Conservation (phyloP, 768 basidiomycete genomes). For the Glaciozyma martinii region DNA sequence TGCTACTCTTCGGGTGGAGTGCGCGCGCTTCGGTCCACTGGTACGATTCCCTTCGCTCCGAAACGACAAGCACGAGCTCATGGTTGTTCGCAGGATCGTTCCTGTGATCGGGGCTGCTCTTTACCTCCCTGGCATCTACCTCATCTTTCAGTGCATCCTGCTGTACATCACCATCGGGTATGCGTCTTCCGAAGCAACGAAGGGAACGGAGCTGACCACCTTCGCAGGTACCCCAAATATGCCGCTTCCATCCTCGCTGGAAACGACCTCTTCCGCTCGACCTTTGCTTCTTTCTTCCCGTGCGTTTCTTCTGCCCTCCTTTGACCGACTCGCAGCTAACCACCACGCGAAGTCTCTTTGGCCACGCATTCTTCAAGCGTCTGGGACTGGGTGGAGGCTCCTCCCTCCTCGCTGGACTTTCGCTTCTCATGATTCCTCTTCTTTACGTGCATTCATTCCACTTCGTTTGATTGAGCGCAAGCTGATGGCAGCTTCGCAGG, state of each 20-base stretch:
- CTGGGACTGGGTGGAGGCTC: conserved; percentile 39
- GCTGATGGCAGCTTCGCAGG: no score
- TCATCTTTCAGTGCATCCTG: conserved; percentile 13
- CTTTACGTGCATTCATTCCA: conserved; percentile 23
- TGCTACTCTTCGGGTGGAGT: conserved; percentile 35
- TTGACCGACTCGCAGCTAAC: no score
- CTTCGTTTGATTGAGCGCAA: no score
- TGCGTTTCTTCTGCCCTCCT: conserved; percentile 16
- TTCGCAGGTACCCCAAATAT: conserved; percentile 34
- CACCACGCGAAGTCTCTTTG: conserved; percentile 28
- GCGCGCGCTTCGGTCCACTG: conserved; percentile 29
- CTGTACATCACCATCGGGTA: conserved; percentile 7
- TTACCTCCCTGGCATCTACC: conserved; percentile 23
- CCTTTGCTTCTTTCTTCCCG: conserved; percentile 32
- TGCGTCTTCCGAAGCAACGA: background rate
- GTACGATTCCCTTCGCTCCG: conserved; percentile 27
- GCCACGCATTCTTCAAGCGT: conserved; percentile 34
- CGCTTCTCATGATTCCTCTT: conserved; percentile 38
- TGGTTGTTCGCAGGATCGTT: conserved; percentile 20
- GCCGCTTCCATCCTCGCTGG: conserved; percentile 40
- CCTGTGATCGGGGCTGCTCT: conserved; percentile 16
- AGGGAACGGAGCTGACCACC: background rate
- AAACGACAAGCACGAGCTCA: background rate
- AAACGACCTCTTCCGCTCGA: conserved; percentile 39
- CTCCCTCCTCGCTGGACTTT: conserved; percentile 37